These are phyloP conservation scores for Kazachstania sp. DNA, from an alignment of 1,139 yeast species.

Conservation along the genomic window DNA sequence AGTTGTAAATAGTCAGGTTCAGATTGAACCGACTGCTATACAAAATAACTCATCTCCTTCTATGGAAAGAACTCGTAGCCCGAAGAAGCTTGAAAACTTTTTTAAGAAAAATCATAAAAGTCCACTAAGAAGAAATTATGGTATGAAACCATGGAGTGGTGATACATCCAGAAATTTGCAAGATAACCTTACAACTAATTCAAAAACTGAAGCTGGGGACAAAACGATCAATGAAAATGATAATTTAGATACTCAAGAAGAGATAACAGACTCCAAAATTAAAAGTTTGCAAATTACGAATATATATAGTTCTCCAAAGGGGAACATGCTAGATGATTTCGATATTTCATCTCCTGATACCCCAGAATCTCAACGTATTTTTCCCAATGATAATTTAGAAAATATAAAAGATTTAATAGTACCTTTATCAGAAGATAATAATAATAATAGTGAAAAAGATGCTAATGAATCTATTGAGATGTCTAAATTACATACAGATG, in stretches of 20 bases:
- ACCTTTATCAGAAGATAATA: neutral
- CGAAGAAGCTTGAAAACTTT: constrained; percentile 22
- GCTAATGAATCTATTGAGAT: no score
- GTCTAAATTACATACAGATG: no score
- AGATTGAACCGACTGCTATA: neutral
- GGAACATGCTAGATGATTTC: neutral
- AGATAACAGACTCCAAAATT: neutral
- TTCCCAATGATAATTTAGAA: neutral
- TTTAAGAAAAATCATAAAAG: constrained; percentile 13
- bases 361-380: constrained; percentile 9
- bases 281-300: neutral
- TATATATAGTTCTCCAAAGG: neutral
- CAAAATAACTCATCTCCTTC: neutral
- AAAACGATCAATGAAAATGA: neutral
- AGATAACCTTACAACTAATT: constrained; percentile 1
- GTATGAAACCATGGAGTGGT: neutral
- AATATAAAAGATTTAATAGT: neutral
- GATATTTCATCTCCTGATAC: constrained; percentile 9
- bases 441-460: no score
- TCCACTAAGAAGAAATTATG: constrained; percentile 2
- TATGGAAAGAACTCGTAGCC: constrained; percentile 21
- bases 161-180: neutral
- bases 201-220: neutral
- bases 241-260: neutral
- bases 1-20: neutral